Evolutionary conservation across 2,329 filamentous ascomycete species (phyloP), one percentile per base, ranked within the genome.

Genomic region (Cladophialophora exuberans): DNA sequence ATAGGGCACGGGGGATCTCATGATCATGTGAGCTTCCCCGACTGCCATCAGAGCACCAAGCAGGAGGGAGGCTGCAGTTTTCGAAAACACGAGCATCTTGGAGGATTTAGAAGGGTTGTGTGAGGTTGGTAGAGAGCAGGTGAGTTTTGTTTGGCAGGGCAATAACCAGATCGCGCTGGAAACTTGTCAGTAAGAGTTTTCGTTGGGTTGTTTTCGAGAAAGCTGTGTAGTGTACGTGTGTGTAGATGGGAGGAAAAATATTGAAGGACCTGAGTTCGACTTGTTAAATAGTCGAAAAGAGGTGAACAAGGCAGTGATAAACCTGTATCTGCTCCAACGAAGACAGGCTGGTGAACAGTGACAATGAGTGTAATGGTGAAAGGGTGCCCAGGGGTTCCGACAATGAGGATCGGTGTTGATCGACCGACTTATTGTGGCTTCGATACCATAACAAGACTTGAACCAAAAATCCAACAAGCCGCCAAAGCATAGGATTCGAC

Each of bases 1-100:
- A 57, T 83, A 92, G 0, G 90, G 90, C 3, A 76, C 69, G 0
- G 94, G 93, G 6, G 75, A 78, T 48, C 67, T 73, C 79, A 97
- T 86, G 35, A 81, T 75, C 79, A 97, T 87, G 72, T 97, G 94
- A 38, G 88, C 90, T 45, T 83, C 80, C 64, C 79, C 82, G 51
- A 82, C 64, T 57, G 83, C 79, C 66, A 91, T 70, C 67, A 70
- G 66, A 38, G 77, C 69, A 30, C 83, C 80, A 56, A 81, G 78
- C 76, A 66, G 82, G 70, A 44, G n/a, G n/a, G n/a, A n/a, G n/a
- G 63, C 61, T 20, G 47, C 36, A 25, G 53, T 52, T 42, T 56
- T 58, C 25, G 41, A 48, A 23, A 52, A 56, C 20, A 41, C 43
- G 10, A 26, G 18, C 61, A 63, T 63, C 9, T 43, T 51, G 38